These are phyloP conservation scores for Candida xyloterini DNA, from an alignment of 805 yeast species.

Conservation along the genomic window DNA sequence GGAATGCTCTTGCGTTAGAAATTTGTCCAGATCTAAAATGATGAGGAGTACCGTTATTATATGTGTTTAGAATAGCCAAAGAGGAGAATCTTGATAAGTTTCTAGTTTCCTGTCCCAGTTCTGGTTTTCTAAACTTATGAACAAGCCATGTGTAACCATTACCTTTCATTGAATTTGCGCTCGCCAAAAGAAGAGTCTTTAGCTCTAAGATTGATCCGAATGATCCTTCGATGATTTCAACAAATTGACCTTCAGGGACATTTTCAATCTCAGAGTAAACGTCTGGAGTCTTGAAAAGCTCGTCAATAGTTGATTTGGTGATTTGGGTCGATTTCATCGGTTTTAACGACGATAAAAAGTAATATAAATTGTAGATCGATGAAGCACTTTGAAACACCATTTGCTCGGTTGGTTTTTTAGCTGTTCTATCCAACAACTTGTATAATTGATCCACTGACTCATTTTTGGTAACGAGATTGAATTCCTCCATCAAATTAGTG, in stretches of 20 bases:
- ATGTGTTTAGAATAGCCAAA: constrained; percentile 75
- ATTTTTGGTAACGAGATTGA: constrained; percentile 24
- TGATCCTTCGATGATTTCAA: constrained; percentile 49
- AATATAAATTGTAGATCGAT: constrained; percentile 46
- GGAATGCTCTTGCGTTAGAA: constrained; percentile 36
- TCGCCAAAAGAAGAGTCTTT: constrained; percentile 61
- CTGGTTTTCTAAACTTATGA: constrained; percentile 45
- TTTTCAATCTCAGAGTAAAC: constrained; percentile 30
- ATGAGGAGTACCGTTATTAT: constrained; percentile 84
- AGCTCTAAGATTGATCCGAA: constrained; percentile 81
- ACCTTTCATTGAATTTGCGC: constrained; percentile 74
- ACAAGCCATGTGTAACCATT: constrained; percentile 92
- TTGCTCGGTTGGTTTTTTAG: constrained; percentile 43
- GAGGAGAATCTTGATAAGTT: constrained; percentile 35
- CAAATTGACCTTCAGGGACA: constrained; percentile 30
- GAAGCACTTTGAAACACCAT: constrained; percentile 45
- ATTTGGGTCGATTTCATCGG: constrained; percentile 22
- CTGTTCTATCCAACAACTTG: constrained; percentile 39
- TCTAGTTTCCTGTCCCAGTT: constrained; percentile 21
- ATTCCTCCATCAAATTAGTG: constrained; percentile 18
- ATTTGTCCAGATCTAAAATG: constrained; percentile 53
- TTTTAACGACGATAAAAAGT: constrained; percentile 43
- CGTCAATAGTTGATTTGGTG: constrained; percentile 26
- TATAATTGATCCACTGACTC: constrained; percentile 30
- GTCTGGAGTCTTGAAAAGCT: constrained; percentile 37